Conservation (phyloP, 2,329 filamentous ascomycete species). For the Botrytis deweyae region DNA sequence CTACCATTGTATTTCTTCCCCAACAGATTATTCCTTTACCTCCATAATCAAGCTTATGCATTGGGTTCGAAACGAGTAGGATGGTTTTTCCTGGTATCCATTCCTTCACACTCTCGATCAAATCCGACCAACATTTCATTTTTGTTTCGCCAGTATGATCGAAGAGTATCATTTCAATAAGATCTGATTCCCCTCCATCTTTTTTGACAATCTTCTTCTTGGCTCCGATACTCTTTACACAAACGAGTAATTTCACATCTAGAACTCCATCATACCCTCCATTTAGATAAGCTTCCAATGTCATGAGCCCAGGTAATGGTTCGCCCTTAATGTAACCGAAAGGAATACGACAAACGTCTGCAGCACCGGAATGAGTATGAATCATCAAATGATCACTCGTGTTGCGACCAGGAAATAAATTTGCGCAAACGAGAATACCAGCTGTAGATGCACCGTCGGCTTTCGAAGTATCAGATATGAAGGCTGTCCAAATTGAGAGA, state of each 20-base stretch:
- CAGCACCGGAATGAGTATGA: slow-evolving; percentile 48
- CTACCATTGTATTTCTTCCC: slow-evolving; percentile 49
- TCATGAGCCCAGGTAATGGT: slow-evolving; percentile 52
- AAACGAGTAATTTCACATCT: slow-evolving; percentile 53
- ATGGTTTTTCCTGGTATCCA: slow-evolving; percentile 52
- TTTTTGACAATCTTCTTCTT: slow-evolving; percentile 52
- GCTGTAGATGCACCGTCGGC: slow-evolving; percentile 42
- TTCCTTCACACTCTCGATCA: slow-evolving; percentile 45
- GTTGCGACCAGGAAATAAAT: slow-evolving; percentile 58
- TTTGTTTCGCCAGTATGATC: slow-evolving; percentile 56
- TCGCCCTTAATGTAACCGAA: slow-evolving; percentile 44
- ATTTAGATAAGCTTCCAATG: slow-evolving; percentile 53
- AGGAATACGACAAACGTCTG: slow-evolving; percentile 48
- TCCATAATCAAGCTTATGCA: slow-evolving; percentile 27
- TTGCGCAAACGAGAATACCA: slow-evolving; percentile 45
- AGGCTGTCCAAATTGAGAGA: slow-evolving; percentile 56
- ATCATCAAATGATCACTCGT: slow-evolving; percentile 54
- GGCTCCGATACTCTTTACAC: slow-evolving; percentile 56
- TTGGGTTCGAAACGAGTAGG: slow-evolving; percentile 47
- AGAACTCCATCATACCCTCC: slow-evolving; percentile 52
- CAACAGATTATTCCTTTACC: slow-evolving; percentile 38
- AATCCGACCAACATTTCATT: slow-evolving; percentile 56
- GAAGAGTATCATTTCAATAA: slow-evolving; percentile 53
- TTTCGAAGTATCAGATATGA: slow-evolving; percentile 50
- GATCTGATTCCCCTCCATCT: slow-evolving; percentile 45